These are phyloP conservation scores for Lagenidium sp. DNA, from an alignment of 352 stramenopile genomes.

Conservation along the genomic window DNA sequence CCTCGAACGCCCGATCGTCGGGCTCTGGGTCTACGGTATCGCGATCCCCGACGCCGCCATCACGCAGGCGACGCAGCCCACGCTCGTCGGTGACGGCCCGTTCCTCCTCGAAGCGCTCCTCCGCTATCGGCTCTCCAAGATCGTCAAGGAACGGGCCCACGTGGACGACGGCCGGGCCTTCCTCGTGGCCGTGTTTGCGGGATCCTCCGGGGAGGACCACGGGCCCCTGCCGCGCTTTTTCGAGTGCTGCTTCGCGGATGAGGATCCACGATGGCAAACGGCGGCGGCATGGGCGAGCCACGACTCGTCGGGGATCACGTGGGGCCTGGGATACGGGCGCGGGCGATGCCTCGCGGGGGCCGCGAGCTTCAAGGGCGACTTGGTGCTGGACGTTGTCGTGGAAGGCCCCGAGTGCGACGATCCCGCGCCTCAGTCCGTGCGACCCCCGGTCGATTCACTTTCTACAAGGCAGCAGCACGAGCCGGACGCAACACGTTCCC, in stretches of 20 bases:
- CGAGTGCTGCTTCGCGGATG: slow-evolving; percentile 36
- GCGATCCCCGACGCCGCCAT: slow-evolving; percentile 31
- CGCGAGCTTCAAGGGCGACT: slow-evolving; percentile 34
- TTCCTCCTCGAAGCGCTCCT: slow-evolving; percentile 54
- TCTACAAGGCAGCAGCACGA: slow-evolving; percentile 6
- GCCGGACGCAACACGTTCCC: not conserved
- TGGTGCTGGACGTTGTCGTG: slow-evolving; percentile 36
- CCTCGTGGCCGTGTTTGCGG: slow-evolving; percentile 52
- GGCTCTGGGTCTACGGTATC: slow-evolving; percentile 66
- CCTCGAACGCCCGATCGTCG: slow-evolving; percentile 52
- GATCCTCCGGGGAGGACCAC: slow-evolving; percentile 5
- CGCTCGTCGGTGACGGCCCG: slow-evolving; percentile 24
- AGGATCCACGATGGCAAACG: not conserved
- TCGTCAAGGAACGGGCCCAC: slow-evolving; percentile 49
- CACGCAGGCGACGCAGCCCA: too few relatives aligned
- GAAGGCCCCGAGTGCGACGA: too few relatives aligned
- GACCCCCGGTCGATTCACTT: too few relatives aligned
- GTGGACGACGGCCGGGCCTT: slow-evolving; percentile 51
- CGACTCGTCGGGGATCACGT: slow-evolving; percentile 16
- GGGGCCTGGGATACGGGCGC: slow-evolving; percentile 21
- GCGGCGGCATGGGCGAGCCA: too few relatives aligned
- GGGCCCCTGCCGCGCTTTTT: slow-evolving; percentile 60
- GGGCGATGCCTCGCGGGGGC: slow-evolving; percentile 47
- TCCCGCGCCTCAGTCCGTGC: too few relatives aligned
- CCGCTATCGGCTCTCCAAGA: slow-evolving; percentile 33